A percentile compares a stretch with the other conserved stretches of the same genome.
Evolutionary conservation across 2,329 filamentous ascomycete species (phyloP).

Genomic region (Xylariales sp.): DNA sequence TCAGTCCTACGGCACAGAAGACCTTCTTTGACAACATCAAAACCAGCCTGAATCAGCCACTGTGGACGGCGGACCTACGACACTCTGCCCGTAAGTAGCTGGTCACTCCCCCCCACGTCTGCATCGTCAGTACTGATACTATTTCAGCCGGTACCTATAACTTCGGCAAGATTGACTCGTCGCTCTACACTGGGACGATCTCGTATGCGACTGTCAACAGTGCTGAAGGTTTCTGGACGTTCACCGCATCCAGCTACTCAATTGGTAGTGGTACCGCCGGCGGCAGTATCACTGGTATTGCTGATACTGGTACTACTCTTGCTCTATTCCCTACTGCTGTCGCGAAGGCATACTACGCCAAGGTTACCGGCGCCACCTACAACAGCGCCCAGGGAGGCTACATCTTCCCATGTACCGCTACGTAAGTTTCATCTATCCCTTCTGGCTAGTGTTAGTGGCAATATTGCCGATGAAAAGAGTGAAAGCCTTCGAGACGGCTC

Average conservation of each 20-base stretch:
- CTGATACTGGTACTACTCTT: slow-evolving; percentile 65
- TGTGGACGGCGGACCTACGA: slow-evolving; percentile 19
- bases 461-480: no score
- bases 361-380: slow-evolving; percentile 46
- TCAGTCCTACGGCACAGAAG: slow-evolving; percentile 7
- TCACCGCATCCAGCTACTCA: slow-evolving; percentile 52
- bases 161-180: slow-evolving; percentile 45
- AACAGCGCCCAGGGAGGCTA: slow-evolving; percentile 43
- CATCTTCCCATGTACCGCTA: slow-evolving; percentile 47
- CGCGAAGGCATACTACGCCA: slow-evolving; percentile 51
- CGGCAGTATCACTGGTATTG: slow-evolving; percentile 21
- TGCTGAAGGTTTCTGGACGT: slow-evolving; percentile 58
- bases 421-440: no score
- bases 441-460: no score
- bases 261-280: slow-evolving; percentile 33
- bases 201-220: slow-evolving; percentile 51
- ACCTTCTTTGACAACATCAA: slow-evolving; percentile 16
- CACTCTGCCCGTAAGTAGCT: slow-evolving; percentile 5
- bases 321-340: slow-evolving; percentile 49
- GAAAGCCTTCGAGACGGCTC: no score
- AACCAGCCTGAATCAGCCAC: slow-evolving; percentile 11
- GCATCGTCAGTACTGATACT: no score
- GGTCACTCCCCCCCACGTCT: no score
- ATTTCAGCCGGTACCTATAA: slow-evolving; percentile 28
- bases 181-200: slow-evolving; percentile 53